phyloP scores from a whole-genome alignment of 106 monocot species.

The Dioscorea alata region DNA sequence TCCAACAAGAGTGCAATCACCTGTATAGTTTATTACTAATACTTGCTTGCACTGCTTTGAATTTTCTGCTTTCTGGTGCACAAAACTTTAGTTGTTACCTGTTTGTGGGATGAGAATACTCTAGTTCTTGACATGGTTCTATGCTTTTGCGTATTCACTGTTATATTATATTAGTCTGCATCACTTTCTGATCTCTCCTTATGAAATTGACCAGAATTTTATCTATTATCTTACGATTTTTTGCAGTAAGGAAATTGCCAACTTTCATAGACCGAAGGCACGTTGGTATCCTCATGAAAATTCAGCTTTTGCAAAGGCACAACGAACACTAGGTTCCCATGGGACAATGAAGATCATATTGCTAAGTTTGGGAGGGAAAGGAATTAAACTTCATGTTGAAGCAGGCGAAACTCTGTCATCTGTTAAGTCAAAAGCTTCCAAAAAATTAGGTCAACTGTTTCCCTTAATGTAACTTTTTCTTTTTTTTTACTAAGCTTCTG shows the following conservation, averaged over 20 bases:
- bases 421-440: slow-evolving; percentile 67
- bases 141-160: no score
- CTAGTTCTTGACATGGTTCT: no score
- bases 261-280: slow-evolving; percentile 95
- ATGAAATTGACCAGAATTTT: neutral
- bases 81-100: no score
- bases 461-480: neutral
- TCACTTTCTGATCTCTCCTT: neutral
- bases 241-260: slow-evolving; percentile 89
- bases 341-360: slow-evolving; percentile 70
- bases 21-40: no score
- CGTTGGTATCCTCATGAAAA: slow-evolving; percentile 90
- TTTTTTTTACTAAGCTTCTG: neutral
- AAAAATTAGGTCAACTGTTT: slow-evolving; percentile 65
- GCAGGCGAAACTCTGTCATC: slow-evolving; percentile 59
- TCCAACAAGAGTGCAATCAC: no score
- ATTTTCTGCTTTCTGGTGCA: no score
- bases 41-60: no score
- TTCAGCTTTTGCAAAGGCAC: slow-evolving; percentile 47
- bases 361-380: slow-evolving; percentile 65
- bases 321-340: slow-evolving; percentile 29
- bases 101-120: no score
- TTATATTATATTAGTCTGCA: no score
- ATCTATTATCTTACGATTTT: neutral
- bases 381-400: slow-evolving; percentile 56